Base-by-base conservation (phyloP, 169 alveolate species). In the Toxoplasma gondii region DNA sequence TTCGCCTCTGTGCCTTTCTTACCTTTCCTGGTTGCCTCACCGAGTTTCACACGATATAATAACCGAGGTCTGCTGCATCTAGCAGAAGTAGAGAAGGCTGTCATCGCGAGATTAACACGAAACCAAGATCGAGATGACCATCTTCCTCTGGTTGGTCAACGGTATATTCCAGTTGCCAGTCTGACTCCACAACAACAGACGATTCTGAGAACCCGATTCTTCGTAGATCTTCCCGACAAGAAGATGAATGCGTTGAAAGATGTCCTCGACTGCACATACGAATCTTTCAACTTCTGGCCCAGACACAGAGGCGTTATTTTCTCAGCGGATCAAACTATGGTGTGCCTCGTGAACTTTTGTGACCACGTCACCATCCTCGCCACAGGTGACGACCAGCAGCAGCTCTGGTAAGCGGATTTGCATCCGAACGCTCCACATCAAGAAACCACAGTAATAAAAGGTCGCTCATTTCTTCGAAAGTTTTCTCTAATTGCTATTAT, bases 361-460 rank as follows among this genome's bases (percentile, higher is more conserved):
- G 90, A 82, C 69, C 90, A 82, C 90, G 67, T 82, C n/a, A 82
- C 90, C 38, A 39, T 82, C 67, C 90, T 82, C 90, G 90, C 90
- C 69, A 82, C 69, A 17, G 39, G 90, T 45, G 90, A 82, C 69
- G 90, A 82, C 90, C 34, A 82, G 67, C 69, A 82, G 36, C 90
- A 82, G 27, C 90, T 82, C 22, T 82, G 90, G 90, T 82, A 82
- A 82, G 90, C 82, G 84, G 0, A 12, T 74, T 4, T 31, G 38
- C 12, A 9, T 24, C 22, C 0, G 22, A 49, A 0, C 58, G 58
- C 38, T 17, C 81, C 17, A 31, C 41, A 0, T 24, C 81, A 69
- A 10, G 81, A 69, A 69, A 19, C n/a, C n/a, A 69, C 81, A 4
- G 4, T 10, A 27, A 31, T 29, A 69, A 69, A 31, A 17, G 4